A percentile compares a stretch with the other conserved stretches of the same genome.
These are phyloP conservation scores for Aurantiochytrium sp. DNA, from an alignment of 108 stramenopile genomes.

Conservation along the genomic window DNA sequence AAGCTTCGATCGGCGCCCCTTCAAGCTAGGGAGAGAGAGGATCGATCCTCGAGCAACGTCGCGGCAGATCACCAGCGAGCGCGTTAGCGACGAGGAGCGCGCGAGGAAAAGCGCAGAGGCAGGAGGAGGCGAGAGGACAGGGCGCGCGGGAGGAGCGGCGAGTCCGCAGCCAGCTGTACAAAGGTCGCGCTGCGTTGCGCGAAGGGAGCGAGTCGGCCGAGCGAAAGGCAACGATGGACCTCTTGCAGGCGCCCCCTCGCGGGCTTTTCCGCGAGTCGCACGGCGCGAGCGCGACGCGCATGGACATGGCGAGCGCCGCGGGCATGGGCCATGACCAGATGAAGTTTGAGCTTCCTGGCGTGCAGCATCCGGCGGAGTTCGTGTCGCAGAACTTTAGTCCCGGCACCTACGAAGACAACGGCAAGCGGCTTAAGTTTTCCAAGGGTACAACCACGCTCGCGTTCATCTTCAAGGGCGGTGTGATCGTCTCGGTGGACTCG, in stretches of 20 bases:
- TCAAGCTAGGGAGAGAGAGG: too few relatives aligned
- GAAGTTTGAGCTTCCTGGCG: background rate
- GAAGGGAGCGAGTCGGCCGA: background rate
- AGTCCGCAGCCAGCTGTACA: too few relatives aligned
- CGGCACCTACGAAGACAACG: constrained; percentile 45
- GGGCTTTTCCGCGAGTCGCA: background rate
- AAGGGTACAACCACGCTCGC: constrained; percentile 99
- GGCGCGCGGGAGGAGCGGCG: too few relatives aligned
- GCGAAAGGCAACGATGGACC: background rate
- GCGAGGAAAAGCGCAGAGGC: too few relatives aligned
- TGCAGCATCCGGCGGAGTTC: constrained; percentile 46
- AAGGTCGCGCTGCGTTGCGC: too few relatives aligned
- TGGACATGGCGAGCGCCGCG: background rate
- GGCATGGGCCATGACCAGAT: background rate
- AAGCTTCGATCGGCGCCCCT: too few relatives aligned
- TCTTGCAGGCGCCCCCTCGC: background rate
- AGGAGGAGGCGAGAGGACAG: too few relatives aligned
- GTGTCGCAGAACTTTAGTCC: constrained; percentile 40
- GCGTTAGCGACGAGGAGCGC: too few relatives aligned
- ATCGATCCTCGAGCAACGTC: too few relatives aligned
- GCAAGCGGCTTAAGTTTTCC: constrained; percentile 46
- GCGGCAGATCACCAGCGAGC: too few relatives aligned
- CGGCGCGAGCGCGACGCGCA: background rate
- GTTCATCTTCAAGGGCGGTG: constrained; percentile 92
- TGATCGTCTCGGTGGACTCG: constrained; percentile 91